Percentiles rank a stretch among this genome's conserved stretches.
phyloP scores from a whole-genome alignment of 805 yeast genomes.

The Barnettozyma populi region DNA sequence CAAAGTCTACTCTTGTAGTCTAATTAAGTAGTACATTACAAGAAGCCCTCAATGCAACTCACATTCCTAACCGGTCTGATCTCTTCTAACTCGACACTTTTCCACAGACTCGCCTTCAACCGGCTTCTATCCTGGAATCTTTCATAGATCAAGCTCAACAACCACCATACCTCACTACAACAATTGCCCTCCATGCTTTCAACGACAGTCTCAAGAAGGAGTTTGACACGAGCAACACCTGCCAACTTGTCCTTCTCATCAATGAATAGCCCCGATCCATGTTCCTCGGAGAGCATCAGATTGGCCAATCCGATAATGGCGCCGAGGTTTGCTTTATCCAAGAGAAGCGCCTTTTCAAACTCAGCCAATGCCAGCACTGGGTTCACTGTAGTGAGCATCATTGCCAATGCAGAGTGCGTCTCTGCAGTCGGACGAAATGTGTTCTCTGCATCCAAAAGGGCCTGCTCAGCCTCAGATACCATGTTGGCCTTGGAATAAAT shows the following conservation, averaged over 20 bases:
- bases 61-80: slow-evolving; percentile 45
- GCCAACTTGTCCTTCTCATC: slow-evolving; percentile 53
- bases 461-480: slow-evolving; percentile 57
- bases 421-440: slow-evolving; percentile 39
- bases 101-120: slow-evolving; percentile 50
- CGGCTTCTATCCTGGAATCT: slow-evolving; percentile 44
- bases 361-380: slow-evolving; percentile 49
- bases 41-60: not conserved
- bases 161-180: slow-evolving; percentile 65
- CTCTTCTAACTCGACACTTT: slow-evolving; percentile 60
- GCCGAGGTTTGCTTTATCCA: slow-evolving; percentile 9
- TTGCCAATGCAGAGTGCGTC: slow-evolving; percentile 41
- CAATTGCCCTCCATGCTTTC: slow-evolving; percentile 37
- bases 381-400: slow-evolving; percentile 31
- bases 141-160: slow-evolving; percentile 59
- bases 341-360: slow-evolving; percentile 44
- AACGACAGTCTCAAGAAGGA: slow-evolving; percentile 33
- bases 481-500: slow-evolving; percentile 55
- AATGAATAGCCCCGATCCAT: slow-evolving; percentile 32
- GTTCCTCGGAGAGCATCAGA: slow-evolving; percentile 11
- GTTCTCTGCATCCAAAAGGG: slow-evolving; percentile 66
- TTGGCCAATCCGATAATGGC: slow-evolving; percentile 20
- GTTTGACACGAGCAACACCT: slow-evolving; percentile 40
- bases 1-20: no score
- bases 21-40: not conserved